Evolutionary conservation across 495 filamentous ascomycete genomes (phyloP), one percentile per base, ranked within the genome.

Genomic region (Zalerion maritima): DNA sequence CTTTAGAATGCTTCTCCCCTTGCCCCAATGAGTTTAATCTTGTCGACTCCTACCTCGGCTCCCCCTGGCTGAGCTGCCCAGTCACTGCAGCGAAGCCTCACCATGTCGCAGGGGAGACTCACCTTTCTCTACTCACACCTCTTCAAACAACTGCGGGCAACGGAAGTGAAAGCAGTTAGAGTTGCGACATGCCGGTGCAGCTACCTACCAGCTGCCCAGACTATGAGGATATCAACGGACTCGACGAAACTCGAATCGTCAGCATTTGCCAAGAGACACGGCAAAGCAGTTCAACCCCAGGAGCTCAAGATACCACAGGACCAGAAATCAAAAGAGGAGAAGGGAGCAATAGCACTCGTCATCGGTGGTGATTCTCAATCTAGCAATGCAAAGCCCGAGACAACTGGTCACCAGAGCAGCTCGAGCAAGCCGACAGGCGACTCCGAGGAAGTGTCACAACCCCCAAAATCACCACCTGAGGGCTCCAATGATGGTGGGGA

Each of bases 61-160:
- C 18, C 13, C 37, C 20, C 18, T 29, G 17, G 21, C 20, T 15
- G 25, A 16, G 28, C 24, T 14, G 8, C 27, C 11, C 26, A 22
- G 29, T 34, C 37, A 37, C 32, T 23, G 24, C 29, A 18, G 18
- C 22, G 13, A 29, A 25, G 38, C 31, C 16, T 24, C 29, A 48
- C 37, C 37, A 87, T 87, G 81, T 69, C 76, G 28, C 60, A 69
- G 6, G 59, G 60, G 27, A 62, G 80, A 41, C 60, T 87, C 18
- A 71, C 71, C 3, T 84, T 85, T 42, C 63, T 85, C 10, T 85
- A 84, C 41, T 78, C 79, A 20, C 70, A 78, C 38, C 52, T 81
- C 26, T 76, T 73, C 54, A 31, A 21, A 23, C 26, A 12, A 23
- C 21, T 11, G 21, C 21, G 11, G 21, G 21, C 8, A 23, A 11